Percentiles rank a stretch among this genome's conserved stretches.
Evolutionary conservation across 2,329 filamentous ascomycete species (phyloP).

Genomic region (Scopulariopsis brevicaulis): DNA sequence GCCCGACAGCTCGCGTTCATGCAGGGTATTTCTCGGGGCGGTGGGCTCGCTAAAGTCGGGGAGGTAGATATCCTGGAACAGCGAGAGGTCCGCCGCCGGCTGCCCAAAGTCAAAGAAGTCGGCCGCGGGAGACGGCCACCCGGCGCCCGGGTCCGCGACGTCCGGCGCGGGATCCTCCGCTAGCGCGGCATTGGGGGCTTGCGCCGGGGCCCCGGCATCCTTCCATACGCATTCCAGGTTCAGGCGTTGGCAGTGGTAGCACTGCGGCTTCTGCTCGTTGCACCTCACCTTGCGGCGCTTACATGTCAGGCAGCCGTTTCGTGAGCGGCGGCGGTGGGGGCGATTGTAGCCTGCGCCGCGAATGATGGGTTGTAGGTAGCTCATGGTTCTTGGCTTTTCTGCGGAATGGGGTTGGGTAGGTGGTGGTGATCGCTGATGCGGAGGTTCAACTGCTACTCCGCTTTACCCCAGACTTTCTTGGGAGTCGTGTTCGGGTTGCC

Average conservation of each 20-base stretch:
- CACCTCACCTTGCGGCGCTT: slow-evolving; percentile 42
- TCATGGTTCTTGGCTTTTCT: neutral
- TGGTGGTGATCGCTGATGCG: neutral
- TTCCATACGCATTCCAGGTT: slow-evolving; percentile 40
- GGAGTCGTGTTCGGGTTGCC: no score
- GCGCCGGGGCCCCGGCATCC: neutral
- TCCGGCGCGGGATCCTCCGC: neutral
- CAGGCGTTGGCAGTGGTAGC: slow-evolving; percentile 39
- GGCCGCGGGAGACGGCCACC: neutral
- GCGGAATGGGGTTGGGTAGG: neutral
- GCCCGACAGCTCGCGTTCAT: neutral
- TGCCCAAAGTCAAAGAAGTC: neutral
- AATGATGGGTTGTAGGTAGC: neutral
- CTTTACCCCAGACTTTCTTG: neutral
- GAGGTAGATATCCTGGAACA: slow-evolving; percentile 1
- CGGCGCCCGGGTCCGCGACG: neutral
- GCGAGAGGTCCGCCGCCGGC: neutral
- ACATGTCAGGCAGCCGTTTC: slow-evolving; percentile 34
- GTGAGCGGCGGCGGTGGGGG: slow-evolving; percentile 11
- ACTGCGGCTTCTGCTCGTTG: slow-evolving; percentile 39
- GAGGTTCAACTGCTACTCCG: neutral
- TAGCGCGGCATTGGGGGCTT: neutral
- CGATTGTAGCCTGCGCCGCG: neutral
- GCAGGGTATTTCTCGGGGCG: neutral
- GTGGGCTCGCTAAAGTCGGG: neutral